Evolutionary conservation across 768 basidiomycete species (phyloP).

Genomic region (Suillus placidus): DNA sequence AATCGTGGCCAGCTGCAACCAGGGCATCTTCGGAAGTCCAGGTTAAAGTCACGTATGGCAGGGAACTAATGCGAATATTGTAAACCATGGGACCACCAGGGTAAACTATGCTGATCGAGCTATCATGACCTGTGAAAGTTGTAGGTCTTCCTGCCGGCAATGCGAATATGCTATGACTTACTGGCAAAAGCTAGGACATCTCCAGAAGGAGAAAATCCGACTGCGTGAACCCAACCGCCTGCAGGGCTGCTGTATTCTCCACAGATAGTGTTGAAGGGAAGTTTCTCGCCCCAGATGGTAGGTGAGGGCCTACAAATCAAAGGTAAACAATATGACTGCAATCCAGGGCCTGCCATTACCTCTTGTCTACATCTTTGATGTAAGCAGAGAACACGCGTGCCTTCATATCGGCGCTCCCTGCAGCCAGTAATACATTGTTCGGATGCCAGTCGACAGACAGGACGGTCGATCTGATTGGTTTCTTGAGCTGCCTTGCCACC

Average conservation of each 20-base stretch:
- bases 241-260: slow-evolving; percentile 88
- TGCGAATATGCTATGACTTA: slow-evolving; percentile 44
- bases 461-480: slow-evolving; percentile 95
- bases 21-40: slow-evolving; percentile 85
- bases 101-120: slow-evolving; percentile 90
- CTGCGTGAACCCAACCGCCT: slow-evolving; percentile 97
- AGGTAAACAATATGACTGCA: slow-evolving; percentile 9
- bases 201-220: slow-evolving; percentile 97
- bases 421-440: slow-evolving; percentile 95
- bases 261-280: slow-evolving; percentile 97
- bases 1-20: slow-evolving; percentile 96
- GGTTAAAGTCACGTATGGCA: slow-evolving; percentile 83
- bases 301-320: slow-evolving; percentile 69
- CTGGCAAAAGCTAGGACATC: slow-evolving; percentile 91
- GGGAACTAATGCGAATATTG: slow-evolving; percentile 71
- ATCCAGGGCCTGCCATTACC: slow-evolving; percentile 46
- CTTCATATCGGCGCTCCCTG: slow-evolving; percentile 98
- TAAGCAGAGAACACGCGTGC: slow-evolving; percentile 97
- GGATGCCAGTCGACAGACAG: slow-evolving; percentile 97
- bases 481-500: slow-evolving; percentile 96
- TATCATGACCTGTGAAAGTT: slow-evolving; percentile 81
- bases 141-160: slow-evolving; percentile 3
- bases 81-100: slow-evolving; percentile 75
- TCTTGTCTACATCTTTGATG: slow-evolving; percentile 97
- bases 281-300: slow-evolving; percentile 95